Evolutionary conservation across 2,329 filamentous ascomycete genomes (phyloP).

Genomic region (Beauveria medogensis): DNA sequence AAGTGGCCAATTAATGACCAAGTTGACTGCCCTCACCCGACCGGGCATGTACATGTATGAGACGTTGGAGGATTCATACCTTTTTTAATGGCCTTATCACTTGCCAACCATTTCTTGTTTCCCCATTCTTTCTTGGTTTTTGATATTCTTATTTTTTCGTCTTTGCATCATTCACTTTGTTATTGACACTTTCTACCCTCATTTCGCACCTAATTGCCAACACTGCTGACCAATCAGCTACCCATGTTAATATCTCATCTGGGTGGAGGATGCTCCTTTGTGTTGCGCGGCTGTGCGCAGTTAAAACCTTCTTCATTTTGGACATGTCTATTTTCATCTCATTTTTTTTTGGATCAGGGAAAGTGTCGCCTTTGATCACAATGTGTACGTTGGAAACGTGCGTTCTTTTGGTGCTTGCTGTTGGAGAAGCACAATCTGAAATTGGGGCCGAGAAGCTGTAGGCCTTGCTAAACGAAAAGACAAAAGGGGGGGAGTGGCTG

Average conservation of each 20-base stretch:
- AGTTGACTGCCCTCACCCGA: slow-evolving; percentile 13
- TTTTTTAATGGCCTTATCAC: slow-evolving; percentile 15
- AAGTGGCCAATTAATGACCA: slow-evolving; percentile 46
- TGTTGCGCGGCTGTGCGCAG: slow-evolving; percentile 2
- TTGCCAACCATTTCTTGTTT: not conserved
- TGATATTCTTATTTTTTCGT: slow-evolving; percentile 1
- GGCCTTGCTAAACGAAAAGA: not conserved
- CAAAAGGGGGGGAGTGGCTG: not conserved
- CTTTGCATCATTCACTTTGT: slow-evolving; percentile 4
- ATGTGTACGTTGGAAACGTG: slow-evolving; percentile 9
- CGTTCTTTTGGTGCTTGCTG: not conserved
- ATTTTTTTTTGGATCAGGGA: not conserved
- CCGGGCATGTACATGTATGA: not conserved
- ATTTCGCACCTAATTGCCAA: slow-evolving; percentile 6
- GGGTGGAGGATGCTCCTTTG: not conserved
- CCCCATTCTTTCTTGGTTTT: slow-evolving; percentile 13
- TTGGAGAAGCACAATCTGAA: not conserved
- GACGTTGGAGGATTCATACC: slow-evolving; percentile 13
- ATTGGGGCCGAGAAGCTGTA: not conserved
- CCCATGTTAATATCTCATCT: slow-evolving; percentile 23
- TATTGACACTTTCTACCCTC: slow-evolving; percentile 9
- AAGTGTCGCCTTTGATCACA: not conserved
- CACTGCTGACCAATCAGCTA: not conserved
- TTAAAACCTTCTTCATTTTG: not conserved
- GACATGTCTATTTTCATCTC: slow-evolving; percentile 2